phyloP scores from a whole-genome alignment of 1,284 basidiomycete genomes.

The Leccinum holopus region DNA sequence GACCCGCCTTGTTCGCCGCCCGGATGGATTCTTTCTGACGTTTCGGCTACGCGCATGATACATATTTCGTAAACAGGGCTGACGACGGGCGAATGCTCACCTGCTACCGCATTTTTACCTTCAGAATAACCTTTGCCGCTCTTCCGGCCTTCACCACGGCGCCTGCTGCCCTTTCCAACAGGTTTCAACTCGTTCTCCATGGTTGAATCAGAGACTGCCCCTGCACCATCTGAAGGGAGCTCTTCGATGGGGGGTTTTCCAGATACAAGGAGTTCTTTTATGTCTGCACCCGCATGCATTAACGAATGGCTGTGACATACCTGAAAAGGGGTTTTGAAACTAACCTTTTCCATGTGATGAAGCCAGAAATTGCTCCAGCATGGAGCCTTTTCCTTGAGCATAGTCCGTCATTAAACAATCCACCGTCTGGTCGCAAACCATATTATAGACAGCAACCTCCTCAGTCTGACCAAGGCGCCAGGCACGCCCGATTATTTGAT shows the following conservation, averaged over 20 bases:
- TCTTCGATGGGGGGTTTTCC: not conserved
- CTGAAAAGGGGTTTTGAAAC: not conserved
- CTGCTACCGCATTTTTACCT: too few species aligned
- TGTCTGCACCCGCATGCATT: not conserved
- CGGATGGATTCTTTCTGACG: too few species aligned
- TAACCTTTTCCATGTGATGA: conserved; percentile 2
- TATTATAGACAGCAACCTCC: conserved; percentile 5
- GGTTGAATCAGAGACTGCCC: not conserved
- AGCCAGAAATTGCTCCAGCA: conserved; percentile 11
- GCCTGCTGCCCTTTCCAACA: too few species aligned
- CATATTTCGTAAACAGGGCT: too few species aligned
- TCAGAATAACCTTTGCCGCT: too few species aligned
- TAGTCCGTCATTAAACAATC: conserved; percentile 16
- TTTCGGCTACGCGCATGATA: too few species aligned
- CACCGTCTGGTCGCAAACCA: conserved; percentile 14
- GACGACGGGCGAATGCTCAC: too few species aligned
- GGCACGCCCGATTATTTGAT: conserved; percentile 13
- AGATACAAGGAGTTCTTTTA: not conserved
- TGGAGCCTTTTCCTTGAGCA: conserved; percentile 8
- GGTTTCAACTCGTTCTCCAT: too few species aligned
- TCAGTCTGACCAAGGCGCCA: conserved; percentile 14
- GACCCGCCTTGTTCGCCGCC: too few species aligned
- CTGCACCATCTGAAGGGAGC: not conserved
- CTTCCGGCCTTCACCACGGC: too few species aligned
- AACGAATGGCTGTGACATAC: not conserved